Evolutionary conservation across 2,329 filamentous ascomycete genomes (phyloP).

Genomic region (Emmonsiellopsis sp.): DNA sequence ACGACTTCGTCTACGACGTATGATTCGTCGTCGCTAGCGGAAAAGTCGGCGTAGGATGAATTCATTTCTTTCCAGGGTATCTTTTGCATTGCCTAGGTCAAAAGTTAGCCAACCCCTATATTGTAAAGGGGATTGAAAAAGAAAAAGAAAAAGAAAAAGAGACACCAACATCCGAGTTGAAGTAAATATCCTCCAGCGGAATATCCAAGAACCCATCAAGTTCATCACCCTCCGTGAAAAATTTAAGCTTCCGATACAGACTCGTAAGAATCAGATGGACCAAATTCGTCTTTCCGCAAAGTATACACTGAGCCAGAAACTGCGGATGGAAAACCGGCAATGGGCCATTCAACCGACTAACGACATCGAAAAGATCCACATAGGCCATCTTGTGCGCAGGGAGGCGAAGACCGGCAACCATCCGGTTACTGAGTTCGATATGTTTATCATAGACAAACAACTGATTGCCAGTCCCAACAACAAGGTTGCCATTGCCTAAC

Average conservation of each 20-base stretch:
- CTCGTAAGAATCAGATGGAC: constrained; percentile 65
- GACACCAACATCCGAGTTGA: constrained; percentile 34
- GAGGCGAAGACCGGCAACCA: constrained; percentile 47
- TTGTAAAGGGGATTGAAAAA: background rate
- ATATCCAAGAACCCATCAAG: constrained; percentile 69
- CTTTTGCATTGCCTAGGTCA: constrained; percentile 26
- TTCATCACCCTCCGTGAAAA: constrained; percentile 68
- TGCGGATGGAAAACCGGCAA: constrained; percentile 88
- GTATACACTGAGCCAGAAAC: constrained; percentile 75
- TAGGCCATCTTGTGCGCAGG: constrained; percentile 38
- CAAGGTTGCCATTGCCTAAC: constrained; percentile 73
- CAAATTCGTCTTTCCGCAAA: constrained; percentile 63
- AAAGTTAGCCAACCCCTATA: constrained; percentile 12
- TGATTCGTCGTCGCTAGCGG: constrained; percentile 46
- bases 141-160: background rate
- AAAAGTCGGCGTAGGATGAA: constrained; percentile 43
- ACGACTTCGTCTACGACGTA: constrained; percentile 62
- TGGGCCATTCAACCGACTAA: constrained; percentile 75
- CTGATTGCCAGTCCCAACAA: constrained; percentile 85
- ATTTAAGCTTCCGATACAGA: constrained; percentile 69
- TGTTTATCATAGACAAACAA: constrained; percentile 73
- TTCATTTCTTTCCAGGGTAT: constrained; percentile 39
- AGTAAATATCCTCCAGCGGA: constrained; percentile 39
- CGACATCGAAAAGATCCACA: constrained; percentile 69
- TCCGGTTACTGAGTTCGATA: constrained; percentile 54